Evolutionary conservation across 2,329 filamentous ascomycete genomes (phyloP).

Genomic region (Decorospora gaudefroyi): DNA sequence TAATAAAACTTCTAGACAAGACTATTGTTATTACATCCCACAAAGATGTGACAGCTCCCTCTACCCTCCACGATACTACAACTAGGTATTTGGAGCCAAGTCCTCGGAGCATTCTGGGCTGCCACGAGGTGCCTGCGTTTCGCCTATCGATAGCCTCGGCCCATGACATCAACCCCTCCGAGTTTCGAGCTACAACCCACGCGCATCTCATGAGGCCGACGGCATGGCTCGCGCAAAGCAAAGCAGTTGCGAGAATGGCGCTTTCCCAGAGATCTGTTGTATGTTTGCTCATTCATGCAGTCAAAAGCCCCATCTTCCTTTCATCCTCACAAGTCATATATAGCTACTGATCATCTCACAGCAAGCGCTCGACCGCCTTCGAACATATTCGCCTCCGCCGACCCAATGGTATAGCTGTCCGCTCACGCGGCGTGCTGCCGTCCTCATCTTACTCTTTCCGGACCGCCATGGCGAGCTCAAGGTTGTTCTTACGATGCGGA

Average conservation of each 20-base stretch:
- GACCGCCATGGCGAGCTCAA: constrained; percentile 78
- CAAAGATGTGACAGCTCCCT: not conserved
- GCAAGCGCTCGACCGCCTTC: constrained; percentile 60
- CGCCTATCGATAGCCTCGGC: constrained; percentile 31
- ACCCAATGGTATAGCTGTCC: constrained; percentile 63
- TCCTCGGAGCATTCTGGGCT: constrained; percentile 2
- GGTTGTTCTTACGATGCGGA: constrained; percentile 66
- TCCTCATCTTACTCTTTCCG: constrained; percentile 85
- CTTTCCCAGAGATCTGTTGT: constrained; percentile 40
- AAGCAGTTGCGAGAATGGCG: constrained; percentile 34
- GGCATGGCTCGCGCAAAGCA: constrained; percentile 41
- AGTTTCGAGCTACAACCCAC: constrained; percentile 11
- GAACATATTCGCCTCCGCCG: constrained; percentile 60
- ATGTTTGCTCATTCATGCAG: constrained; percentile 10
- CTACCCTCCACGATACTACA: not conserved
- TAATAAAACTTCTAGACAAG: too few species aligned
- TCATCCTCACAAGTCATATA: too few species aligned
- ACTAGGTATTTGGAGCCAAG: constrained; percentile 1
- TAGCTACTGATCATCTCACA: constrained; percentile 22
- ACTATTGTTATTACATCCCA: not conserved
- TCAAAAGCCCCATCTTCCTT: not conserved
- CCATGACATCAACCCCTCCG: constrained; percentile 31
- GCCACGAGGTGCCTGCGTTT: constrained; percentile 10
- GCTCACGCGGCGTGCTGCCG: constrained; percentile 74
- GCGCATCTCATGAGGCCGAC: constrained; percentile 28